Base-by-base conservation (phyloP, 768 basidiomycete species). In the Lactarius quietus region DNA sequence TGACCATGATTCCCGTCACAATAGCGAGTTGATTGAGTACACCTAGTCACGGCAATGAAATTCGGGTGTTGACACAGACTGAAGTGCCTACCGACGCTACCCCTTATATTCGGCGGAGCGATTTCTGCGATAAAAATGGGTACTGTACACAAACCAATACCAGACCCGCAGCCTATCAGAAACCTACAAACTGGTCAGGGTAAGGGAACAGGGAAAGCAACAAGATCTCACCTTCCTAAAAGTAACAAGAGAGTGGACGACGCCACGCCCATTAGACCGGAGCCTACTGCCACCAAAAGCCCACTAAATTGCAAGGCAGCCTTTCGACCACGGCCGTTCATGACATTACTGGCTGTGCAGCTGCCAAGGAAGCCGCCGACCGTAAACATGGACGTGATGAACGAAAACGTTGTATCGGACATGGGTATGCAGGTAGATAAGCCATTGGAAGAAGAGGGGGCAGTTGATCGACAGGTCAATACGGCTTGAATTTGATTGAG, bases 61-160 rank as follows among this genome's bases (percentile, higher is more conserved):
- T 17, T 14, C 18, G n/a, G 31, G 18, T 28, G 43, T 56, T 58
- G 20, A 58, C 15, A 8, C 57, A 39, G 26, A 14, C 31, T 28
- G 29, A 23, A n/a, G 60, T 6, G 73, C 82, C 29, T 66, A 86
- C 92, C 92, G 67, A 94, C 78, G 62, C 79, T 88, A 23, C 90
- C 90, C 69, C 84, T 87, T 63, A 93, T 89, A 54, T 82, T 81
- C 3, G 84, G 76, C 0, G 94, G 95, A 0, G 93, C 86, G 15
- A 96, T 87, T 74, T 95, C 92, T 6, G 89, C 81, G n/a, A 96
- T 80, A 75, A 86, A 95, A 39, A 95, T 82, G 12, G 95, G 95
- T 4, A 85, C 84, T n/a, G 92, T 84, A 69, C 89, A 90, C 8
- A 92, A 74, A 39, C 88, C 88, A 62, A 91, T 72, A 45, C 91